These are phyloP conservation scores for Pseudocercospora ulei DNA, from an alignment of 2,329 filamentous ascomycete species.

Conservation along the genomic window DNA sequence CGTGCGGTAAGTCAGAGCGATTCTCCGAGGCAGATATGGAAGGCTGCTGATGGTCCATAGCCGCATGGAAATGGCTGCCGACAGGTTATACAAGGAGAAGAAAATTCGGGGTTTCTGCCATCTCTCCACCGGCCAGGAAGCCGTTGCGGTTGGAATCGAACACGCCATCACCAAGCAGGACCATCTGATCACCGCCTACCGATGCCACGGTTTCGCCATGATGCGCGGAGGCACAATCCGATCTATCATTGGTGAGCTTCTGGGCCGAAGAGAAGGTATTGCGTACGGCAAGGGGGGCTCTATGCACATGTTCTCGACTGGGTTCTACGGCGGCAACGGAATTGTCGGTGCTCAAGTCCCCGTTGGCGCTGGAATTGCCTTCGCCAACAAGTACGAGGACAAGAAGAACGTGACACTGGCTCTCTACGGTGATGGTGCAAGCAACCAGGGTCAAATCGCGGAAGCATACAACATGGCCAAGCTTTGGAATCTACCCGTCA, in stretches of 20 bases:
- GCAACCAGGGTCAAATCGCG: conserved; percentile 98
- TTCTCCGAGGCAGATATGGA: background rate
- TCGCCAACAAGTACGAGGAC: conserved; percentile 88
- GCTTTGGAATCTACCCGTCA: conserved; percentile 89
- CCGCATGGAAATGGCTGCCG: conserved; percentile 99
- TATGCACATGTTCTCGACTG: conserved; percentile 99
- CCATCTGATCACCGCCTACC: conserved; percentile 94
- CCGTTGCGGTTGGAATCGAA: conserved; percentile 93
- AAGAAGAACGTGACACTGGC: conserved; percentile 79
- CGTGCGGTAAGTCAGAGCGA: conserved; percentile 57
- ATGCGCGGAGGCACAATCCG: conserved; percentile 89
- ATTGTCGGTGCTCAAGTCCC: conserved; percentile 98
- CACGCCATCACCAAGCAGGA: conserved; percentile 85
- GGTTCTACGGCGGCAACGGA: conserved; percentile 97
- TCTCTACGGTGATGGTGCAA: conserved; percentile 94
- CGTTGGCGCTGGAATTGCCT: conserved; percentile 89
- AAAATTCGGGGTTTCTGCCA: conserved; percentile 99
- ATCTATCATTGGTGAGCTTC: conserved; percentile 89
- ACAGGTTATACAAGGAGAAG: conserved; percentile 99
- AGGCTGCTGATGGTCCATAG: conserved; percentile 42
- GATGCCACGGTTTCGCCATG: conserved; percentile 95
- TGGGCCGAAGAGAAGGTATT: conserved; percentile 91
- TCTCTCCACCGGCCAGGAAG: conserved; percentile 94
- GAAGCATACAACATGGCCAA: conserved; percentile 99
- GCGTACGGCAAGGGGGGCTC: conserved; percentile 98